Evolutionary conservation across 129 eudicot genomes (phyloP).

Genomic region (Escallonia herrerae): DNA sequence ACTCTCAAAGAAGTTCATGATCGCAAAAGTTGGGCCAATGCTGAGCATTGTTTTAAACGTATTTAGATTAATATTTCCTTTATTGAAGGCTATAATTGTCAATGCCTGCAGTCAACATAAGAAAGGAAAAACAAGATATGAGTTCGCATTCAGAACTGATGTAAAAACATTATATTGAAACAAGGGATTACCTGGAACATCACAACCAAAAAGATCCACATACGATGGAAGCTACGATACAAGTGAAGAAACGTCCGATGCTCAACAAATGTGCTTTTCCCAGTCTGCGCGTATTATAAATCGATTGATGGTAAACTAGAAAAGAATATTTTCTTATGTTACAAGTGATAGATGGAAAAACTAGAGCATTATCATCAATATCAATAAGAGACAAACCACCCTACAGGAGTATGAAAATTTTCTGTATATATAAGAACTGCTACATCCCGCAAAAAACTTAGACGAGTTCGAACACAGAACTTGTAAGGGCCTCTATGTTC

Average conservation of each 20-base stretch:
- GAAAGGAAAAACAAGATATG: conserved; percentile 3
- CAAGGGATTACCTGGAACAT: conserved; percentile 86
- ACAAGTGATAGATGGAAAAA: not conserved
- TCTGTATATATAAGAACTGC: no score
- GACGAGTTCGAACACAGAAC: no score
- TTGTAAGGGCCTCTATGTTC: no score
- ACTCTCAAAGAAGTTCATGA: conserved; percentile 86
- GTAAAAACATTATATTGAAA: not conserved
- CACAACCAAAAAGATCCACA: conserved; percentile 87
- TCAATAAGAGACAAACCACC: no score
- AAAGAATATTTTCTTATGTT: not conserved
- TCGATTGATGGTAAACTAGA: not conserved
- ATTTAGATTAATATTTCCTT: conserved; percentile 47
- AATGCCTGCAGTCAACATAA: conserved; percentile 44
- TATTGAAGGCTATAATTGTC: conserved; percentile 74
- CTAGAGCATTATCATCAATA: no score
- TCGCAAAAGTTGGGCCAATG: conserved; percentile 79
- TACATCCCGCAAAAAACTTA: no score
- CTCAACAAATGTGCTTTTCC: conserved; percentile 90
- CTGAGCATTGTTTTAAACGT: conserved; percentile 73
- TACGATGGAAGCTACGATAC: conserved; percentile 95
- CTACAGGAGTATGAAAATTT: no score
- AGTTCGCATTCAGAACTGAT: not conserved
- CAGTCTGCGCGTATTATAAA: conserved; percentile 48
- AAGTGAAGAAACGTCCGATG: conserved; percentile 93